Base-by-base conservation (phyloP, 1,284 basidiomycete genomes). In the Ceratobasidium sp. region DNA sequence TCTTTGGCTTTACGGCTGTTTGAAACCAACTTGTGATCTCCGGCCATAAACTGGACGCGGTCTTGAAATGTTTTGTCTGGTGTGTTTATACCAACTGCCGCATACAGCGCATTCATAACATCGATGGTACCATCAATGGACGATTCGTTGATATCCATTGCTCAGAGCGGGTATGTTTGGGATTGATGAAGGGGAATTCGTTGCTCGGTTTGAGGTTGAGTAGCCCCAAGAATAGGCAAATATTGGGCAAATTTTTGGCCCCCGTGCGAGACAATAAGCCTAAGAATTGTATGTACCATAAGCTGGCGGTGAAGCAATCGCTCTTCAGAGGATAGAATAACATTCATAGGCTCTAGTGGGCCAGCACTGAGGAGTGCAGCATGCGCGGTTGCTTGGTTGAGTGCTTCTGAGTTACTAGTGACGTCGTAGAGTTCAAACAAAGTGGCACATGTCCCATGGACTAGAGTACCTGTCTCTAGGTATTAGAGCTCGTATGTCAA, bases 11-110 rank as follows among this genome's bases (percentile, higher is more conserved):
- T 57, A 0, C 84, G 84, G 6, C 85, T 78, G 0, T 85, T 83
- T 2, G 84, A 83, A 26, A 87, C 80, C 0, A 86, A 84, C 0
- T 86, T 82, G 78, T 86, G 87, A 78, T 87, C 85, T 6, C 86
- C 85, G n/a, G 77, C 81, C 57, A 84, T 46, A 26, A 85, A 66
- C 3, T 81, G 80, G 12, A 85, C 78, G 6, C 56, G 46, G 50
- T 67, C 66, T 12, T 62, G 2, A 71, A 83, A 65, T 59, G 79
- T 46, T 1, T 67, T 20, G 0, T 80, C 46, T 0, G 65, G 9
- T 2, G 78, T 66, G 28, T 82, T 61, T 33, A 84, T 46, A 0
- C 79, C 48, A 0, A 85, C 81, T 59, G 84, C 83, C 3, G 81
- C 66, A 26, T 82, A 80, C 26, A 86, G 83, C 0, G 82, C 82